Evolutionary conservation across 768 basidiomycete genomes (phyloP).

Genomic region (Hortiboletus flavorubellus): DNA sequence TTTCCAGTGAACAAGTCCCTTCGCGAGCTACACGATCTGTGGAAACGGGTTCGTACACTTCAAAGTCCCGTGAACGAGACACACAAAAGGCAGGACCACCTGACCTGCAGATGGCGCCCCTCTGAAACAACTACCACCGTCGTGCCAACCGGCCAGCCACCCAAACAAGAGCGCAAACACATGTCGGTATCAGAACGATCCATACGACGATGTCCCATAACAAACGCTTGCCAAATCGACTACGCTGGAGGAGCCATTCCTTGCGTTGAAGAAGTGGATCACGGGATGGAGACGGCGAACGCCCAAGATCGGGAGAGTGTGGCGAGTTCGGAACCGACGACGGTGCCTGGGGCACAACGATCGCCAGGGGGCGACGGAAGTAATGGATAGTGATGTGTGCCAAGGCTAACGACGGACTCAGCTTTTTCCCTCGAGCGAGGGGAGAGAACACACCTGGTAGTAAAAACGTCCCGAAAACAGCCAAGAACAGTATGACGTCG

Average conservation of each 20-base stretch:
- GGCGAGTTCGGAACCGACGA: constrained; percentile 21
- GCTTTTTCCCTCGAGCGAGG: background rate
- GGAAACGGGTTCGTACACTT: background rate
- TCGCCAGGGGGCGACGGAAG: constrained; percentile 79
- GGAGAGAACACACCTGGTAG: constrained; percentile 47
- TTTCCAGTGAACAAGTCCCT: background rate
- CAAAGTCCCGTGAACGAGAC: constrained; percentile 6
- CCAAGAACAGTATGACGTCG: constrained; percentile 47
- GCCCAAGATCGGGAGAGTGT: constrained; percentile 12
- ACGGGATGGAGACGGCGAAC: constrained; percentile 32
- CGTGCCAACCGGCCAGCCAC: constrained; percentile 48
- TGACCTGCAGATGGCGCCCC: constrained; percentile 4
- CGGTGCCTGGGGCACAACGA: constrained; percentile 63
- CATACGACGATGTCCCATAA: constrained; percentile 85
- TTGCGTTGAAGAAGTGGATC: constrained; percentile 84
- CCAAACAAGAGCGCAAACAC: constrained; percentile 57
- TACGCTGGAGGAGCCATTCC: constrained; percentile 77
- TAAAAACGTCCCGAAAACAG: constrained; percentile 57
- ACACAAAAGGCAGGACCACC: background rate
- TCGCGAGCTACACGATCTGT: constrained; percentile 1
- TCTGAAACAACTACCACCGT: constrained; percentile 44
- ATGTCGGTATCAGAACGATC: constrained; percentile 61
- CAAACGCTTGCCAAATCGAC: constrained; percentile 66
- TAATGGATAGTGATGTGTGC: constrained; percentile 81
- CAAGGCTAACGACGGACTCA: constrained; percentile 42